Percentiles rank a stretch among this genome's conserved stretches.
Evolutionary conservation across 2,329 filamentous ascomycete species (phyloP).

Genomic region (Alternaria consortialis): DNA sequence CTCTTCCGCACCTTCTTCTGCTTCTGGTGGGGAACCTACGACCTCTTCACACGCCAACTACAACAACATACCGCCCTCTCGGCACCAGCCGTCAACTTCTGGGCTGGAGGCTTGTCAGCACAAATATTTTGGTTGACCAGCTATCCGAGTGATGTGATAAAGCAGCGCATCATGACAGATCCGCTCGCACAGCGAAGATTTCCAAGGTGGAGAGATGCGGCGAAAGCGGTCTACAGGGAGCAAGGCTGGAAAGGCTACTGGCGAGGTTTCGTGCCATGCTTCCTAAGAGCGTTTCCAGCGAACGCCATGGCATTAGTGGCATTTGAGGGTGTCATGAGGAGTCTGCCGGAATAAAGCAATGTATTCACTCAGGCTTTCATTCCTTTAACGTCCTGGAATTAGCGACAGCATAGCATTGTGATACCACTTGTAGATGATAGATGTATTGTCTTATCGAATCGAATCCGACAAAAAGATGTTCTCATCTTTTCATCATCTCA

Average conservation of each 20-base stretch:
- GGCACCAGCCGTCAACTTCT: conserved; percentile 89
- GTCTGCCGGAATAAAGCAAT: conserved; percentile 40
- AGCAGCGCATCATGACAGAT: conserved; percentile 98
- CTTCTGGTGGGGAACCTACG: conserved; percentile 98
- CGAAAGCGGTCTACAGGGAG: conserved; percentile 77
- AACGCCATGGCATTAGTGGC: conserved; percentile 93
- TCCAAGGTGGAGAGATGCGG: conserved; percentile 80
- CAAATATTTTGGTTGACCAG: conserved; percentile 95
- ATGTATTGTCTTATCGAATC: neutral
- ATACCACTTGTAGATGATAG: neutral
- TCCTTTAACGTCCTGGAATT: neutral
- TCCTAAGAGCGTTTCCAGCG: conserved; percentile 91
- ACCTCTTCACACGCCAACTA: conserved; percentile 77
- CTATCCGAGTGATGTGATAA: conserved; percentile 92
- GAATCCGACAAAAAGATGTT: neutral
- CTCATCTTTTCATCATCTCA: neutral
- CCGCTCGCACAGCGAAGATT: conserved; percentile 75
- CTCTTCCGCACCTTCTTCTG: conserved; percentile 95
- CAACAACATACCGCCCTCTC: conserved; percentile 73
- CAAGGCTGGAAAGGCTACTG: conserved; percentile 83
- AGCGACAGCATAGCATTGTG: conserved; percentile 1
- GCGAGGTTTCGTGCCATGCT: conserved; percentile 92
- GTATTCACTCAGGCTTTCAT: neutral
- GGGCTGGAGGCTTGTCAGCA: conserved; percentile 91
- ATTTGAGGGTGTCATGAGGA: conserved; percentile 90